Evolutionary conservation across 805 yeast genomes (phyloP), one percentile per base, ranked within the genome.

Genomic region (Metschnikowia amazonensis): DNA sequence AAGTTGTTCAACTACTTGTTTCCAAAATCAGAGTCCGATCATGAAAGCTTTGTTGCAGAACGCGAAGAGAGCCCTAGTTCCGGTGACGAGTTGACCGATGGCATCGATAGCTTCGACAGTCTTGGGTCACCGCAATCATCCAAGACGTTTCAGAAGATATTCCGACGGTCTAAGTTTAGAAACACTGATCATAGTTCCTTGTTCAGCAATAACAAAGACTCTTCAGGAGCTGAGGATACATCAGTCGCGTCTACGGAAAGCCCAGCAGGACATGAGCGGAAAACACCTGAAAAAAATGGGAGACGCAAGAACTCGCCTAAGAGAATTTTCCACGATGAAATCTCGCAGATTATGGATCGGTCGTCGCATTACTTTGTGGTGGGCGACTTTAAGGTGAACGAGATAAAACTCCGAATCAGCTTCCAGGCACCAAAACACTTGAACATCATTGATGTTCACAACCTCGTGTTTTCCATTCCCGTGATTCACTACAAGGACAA

Each of bases 381-480:
- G 23, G 66, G 65, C 2, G 65, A 68, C 42, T 50, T 71, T 40
- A 63, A 63, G 47, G 58, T 74, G 25, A 58, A 65, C 5, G 55
- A 60, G 35, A 55, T 71, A 36, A 60, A 62, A 18, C 43, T 90
- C 13, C 74, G 81, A 43, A 75, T 89, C 21, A 85, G 95, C 41
- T 87, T 87, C 65, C 80, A 81, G 60, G 95, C 94, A 7, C 80
- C 80, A 13, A 87, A 89, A 11, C 72, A 79, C 24, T 69, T 78
- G 55, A 79, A 84, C 52, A 66, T 92, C 45, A 76, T 87, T 32
- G 89, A 90, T 58, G 88, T 92, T 6, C 85, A 86, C 43, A 79
- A 86, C 53, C 81, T 92, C 53, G 75, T 72, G 5, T 69, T 92
- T 45, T 70, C 69, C 8, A 63, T 90, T 42, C 97, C 97, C 4